These are phyloP conservation scores for Kuraishia cidri DNA, from an alignment of 805 yeast genomes.

Conservation along the genomic window DNA sequence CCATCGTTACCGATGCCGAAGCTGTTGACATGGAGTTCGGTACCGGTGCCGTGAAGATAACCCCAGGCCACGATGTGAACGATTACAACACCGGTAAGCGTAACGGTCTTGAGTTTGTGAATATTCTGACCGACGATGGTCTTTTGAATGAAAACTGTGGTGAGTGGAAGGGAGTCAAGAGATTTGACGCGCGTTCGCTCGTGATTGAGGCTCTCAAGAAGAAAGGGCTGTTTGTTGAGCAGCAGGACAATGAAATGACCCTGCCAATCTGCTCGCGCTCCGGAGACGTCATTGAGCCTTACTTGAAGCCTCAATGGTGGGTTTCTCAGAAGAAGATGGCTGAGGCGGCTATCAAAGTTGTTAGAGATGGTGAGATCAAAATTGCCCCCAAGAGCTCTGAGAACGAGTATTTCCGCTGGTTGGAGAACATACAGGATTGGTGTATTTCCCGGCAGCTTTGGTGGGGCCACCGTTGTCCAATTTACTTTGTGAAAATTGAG, in stretches of 20 bases:
- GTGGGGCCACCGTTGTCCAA: conserved; percentile 99
- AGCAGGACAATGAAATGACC: conserved; percentile 92
- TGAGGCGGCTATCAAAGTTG: conserved; percentile 75
- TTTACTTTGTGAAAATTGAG: conserved; percentile 77
- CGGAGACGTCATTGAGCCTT: conserved; percentile 94
- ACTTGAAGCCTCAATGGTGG: conserved; percentile 99
- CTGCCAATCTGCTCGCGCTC: conserved; percentile 93
- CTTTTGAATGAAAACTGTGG: conserved; percentile 87
- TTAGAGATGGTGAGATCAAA: conserved; percentile 68
- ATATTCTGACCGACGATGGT: conserved; percentile 91
- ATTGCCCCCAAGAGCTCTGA: conserved; percentile 87
- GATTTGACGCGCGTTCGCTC: conserved; percentile 85
- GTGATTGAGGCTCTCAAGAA: conserved; percentile 77
- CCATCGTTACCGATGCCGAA: conserved; percentile 82
- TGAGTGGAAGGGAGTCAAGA: conserved; percentile 82
- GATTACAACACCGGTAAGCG: conserved; percentile 97
- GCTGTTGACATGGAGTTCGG: conserved; percentile 99
- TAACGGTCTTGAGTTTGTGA: conserved; percentile 78
- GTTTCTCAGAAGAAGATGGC: conserved; percentile 89
- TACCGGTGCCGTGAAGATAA: conserved; percentile 99
- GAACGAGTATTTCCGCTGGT: conserved; percentile 91
- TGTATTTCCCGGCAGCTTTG: conserved; percentile 89
- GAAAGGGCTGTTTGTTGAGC: conserved; percentile 70
- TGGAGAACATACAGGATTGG: conserved; percentile 97
- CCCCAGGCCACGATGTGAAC: conserved; percentile 97